Conservation (phyloP, 208 protist species). For the Phytomonas francai region DNA sequence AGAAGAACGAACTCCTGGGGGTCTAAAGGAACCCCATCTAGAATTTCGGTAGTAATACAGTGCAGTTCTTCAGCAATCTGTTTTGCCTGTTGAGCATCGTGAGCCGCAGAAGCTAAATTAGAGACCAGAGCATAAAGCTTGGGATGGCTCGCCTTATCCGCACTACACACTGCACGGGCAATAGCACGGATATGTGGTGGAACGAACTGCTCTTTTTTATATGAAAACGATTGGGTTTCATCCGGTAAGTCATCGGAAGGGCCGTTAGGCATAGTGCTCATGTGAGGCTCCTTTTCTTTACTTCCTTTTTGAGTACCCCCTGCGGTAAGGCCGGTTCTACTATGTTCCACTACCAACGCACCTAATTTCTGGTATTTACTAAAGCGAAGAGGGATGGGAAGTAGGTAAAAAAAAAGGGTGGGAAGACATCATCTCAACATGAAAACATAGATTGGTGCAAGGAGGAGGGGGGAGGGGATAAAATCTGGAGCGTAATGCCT, state of each 20-base stretch:
- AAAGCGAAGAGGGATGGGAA: not conserved
- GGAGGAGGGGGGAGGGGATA: not conserved
- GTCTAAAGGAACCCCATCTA: constrained; percentile 36
- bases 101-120: not conserved
- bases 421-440: not conserved
- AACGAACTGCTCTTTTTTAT: not conserved
- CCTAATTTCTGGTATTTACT: not conserved
- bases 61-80: constrained; percentile 25
- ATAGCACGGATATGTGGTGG: not conserved
- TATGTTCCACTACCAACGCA: not conserved
- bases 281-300: not conserved
- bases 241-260: not conserved
- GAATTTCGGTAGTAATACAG: constrained; percentile 46
- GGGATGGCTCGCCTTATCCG: not conserved
- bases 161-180: not conserved
- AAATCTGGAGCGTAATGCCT: not conserved
- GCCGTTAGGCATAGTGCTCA: not conserved
- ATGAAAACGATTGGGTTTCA: not conserved
- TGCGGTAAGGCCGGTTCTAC: not conserved
- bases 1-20: constrained; percentile 53
- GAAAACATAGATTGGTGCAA: not conserved
- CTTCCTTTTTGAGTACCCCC: not conserved
- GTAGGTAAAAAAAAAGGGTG: not conserved
- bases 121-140: not conserved
- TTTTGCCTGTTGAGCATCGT: constrained; percentile 14